Conservation (phyloP, 2,329 filamentous ascomycete species). For the Pseudogymnoascus sp. region DNA sequence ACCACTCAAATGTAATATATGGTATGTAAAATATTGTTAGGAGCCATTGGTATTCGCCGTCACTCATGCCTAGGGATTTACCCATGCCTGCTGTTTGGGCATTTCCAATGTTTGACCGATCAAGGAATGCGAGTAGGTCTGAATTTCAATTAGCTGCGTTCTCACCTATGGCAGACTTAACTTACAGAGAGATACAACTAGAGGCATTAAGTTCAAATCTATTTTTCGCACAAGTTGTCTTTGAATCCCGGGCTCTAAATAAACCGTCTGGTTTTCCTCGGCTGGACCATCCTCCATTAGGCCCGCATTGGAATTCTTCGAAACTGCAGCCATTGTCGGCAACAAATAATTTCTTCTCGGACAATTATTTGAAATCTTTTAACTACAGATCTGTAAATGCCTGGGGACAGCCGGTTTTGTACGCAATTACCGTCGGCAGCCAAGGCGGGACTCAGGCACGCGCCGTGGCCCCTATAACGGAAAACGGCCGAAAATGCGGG, state of each 20-base stretch:
- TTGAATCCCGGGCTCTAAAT: conserved; percentile 31
- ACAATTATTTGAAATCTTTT: not conserved
- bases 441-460: not conserved
- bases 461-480: not conserved
- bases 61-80: conserved; percentile 39
- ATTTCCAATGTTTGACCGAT: conserved; percentile 47
- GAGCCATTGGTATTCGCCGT: conserved; percentile 35
- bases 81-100: conserved; percentile 47
- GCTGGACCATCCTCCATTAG: not conserved
- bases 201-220: conserved; percentile 47
- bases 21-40: conserved; percentile 34
- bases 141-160: not conserved
- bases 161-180: not conserved
- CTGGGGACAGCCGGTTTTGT: not conserved
- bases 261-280: not conserved
- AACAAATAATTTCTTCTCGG: not conserved
- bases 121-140: conserved; percentile 41
- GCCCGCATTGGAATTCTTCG: not conserved
- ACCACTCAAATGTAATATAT: conserved; percentile 35
- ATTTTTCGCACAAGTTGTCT: conserved; percentile 47
- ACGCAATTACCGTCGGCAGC: not conserved
- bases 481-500: not conserved
- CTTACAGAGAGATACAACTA: conserved; percentile 21
- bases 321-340: not conserved
- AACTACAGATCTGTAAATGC: not conserved